Percentiles rank a stretch among this genome's conserved stretches.
These are phyloP conservation scores for Solanum ossicruentum DNA, from an alignment of 257 asterid genomes.

Conservation along the genomic window DNA sequence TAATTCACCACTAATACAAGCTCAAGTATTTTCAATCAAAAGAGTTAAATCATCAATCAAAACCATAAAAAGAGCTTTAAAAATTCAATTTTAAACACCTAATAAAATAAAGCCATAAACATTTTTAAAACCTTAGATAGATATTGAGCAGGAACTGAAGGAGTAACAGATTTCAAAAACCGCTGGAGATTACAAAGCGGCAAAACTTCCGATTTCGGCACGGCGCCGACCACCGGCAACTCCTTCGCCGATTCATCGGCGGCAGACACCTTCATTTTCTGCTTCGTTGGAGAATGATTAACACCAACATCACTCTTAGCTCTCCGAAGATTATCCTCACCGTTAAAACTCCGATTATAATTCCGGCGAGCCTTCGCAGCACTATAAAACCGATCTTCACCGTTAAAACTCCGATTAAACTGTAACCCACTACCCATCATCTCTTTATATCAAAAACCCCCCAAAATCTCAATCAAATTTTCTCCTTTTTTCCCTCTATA, in stretches of 20 bases:
- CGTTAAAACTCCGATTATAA: slow-evolving; percentile 3
- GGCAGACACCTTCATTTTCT: background rate
- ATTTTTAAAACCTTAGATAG: slow-evolving; percentile 49
- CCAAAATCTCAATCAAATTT: slow-evolving; percentile 10
- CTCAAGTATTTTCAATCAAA: background rate
- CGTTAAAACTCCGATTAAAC: slow-evolving; percentile 69
- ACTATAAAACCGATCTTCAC: slow-evolving; percentile 76
- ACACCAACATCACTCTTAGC: slow-evolving; percentile 59
- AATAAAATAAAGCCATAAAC: background rate
- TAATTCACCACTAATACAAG: background rate
- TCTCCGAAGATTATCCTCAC: slow-evolving; percentile 24
- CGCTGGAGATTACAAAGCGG: slow-evolving; percentile 58
- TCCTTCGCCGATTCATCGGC: slow-evolving; percentile 30
- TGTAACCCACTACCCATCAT: slow-evolving; percentile 93
- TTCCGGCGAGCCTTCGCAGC: slow-evolving; percentile 64
- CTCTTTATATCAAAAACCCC: slow-evolving; percentile 20
- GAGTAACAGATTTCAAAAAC: slow-evolving; percentile 67
- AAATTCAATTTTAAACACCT: background rate
- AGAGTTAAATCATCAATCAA: background rate
- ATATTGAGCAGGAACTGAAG: slow-evolving; percentile 62
- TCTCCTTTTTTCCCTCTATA: background rate
- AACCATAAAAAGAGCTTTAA: slow-evolving; percentile 3
- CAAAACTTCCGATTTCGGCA: slow-evolving; percentile 10
- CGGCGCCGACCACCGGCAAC: slow-evolving; percentile 6
- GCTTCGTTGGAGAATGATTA: slow-evolving; percentile 2